A percentile compares a stretch with the other conserved stretches of the same genome.
These are phyloP conservation scores for Physcia stellaris DNA, from an alignment of 495 filamentous ascomycete species.

Conservation along the genomic window DNA sequence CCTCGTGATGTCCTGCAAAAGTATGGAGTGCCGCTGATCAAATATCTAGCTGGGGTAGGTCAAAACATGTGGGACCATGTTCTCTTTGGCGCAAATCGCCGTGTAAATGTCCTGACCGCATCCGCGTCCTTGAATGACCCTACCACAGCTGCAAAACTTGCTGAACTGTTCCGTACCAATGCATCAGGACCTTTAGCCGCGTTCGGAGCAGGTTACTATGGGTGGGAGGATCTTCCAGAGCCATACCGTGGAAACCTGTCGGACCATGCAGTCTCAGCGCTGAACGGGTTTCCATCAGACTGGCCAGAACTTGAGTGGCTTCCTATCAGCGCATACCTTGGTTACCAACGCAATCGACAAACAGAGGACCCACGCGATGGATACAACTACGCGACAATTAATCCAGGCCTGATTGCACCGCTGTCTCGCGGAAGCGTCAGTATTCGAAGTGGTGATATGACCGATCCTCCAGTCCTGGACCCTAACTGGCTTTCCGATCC, in stretches of 20 bases:
- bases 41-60: conserved; percentile 29
- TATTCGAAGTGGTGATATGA: conserved; percentile 6
- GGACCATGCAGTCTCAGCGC: conserved; percentile 6
- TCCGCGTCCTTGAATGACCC: conserved; percentile 7
- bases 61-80: conserved; percentile 29
- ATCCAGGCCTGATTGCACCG: conserved; percentile 25
- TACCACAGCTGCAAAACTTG: conserved; percentile 1
- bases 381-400: conserved; percentile 26
- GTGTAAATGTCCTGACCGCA: conserved; percentile 25
- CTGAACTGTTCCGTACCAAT: conserved; percentile 9
- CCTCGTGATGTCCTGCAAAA: conserved; percentile 21
- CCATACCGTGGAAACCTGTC: conserved; percentile 11
- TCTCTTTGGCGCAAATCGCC: conserved; percentile 20
- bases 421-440: conserved; percentile 22
- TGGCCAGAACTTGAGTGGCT: conserved; percentile 39
- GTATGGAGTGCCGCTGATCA: conserved; percentile 26
- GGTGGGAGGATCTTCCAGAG: conserved; percentile 24
- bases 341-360: conserved; percentile 5
- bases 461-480: conserved; percentile 7
- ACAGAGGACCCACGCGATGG: conserved; percentile 17
- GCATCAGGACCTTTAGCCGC: conserved; percentile 11
- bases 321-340: conserved; percentile 12
- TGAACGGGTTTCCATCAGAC: conserved; percentile 25
- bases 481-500: conserved; percentile 35
- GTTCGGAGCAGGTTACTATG: conserved; percentile 18